Evolutionary conservation across 2,329 filamentous ascomycete species (phyloP), one percentile per base, ranked within the genome.

Genomic region (Pseudogymnoascus verrucosus): DNA sequence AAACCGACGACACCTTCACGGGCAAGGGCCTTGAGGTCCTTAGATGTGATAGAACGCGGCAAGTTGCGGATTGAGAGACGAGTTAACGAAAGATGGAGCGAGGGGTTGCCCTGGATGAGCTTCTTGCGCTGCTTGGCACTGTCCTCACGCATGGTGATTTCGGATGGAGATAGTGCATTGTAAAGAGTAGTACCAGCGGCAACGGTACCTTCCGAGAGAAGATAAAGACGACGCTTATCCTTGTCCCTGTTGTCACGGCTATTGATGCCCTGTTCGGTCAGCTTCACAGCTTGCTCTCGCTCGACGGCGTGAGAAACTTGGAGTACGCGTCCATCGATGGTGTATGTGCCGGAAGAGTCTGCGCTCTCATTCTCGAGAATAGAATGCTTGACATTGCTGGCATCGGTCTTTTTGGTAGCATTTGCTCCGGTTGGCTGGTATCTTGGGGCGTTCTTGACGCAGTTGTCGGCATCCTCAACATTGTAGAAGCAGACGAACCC

Each of bases 401-500:
- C 68, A 12, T 69, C 67, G 7, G 65, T 68, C 60, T 69, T 70
- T 61, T 70, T 72, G 7, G 66, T 71, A 7, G 73, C 70, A 61
- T 74, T 74, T 21, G 72, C 72, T 23, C 72, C 72, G 19, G 69
- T 74, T 19, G 80, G 76, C 65, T 80, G 77, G 31, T 79, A 75
- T 26, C 83, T 84, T 0, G 95, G 95, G 1, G 92, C 90, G 12
- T 80, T 82, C 67, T 86, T 88, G 66, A 97, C 79, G 73, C 95
- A 98, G 19, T 80, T 75, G 72, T 88, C 86, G 68, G 88, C 90
- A 72, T 96, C 91, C 19, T 89, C 84, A 39, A 81, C 78, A 60
- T 89, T 87, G 76, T 88, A 88, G 77, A 99, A 99, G 77, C 91
- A 96, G 31, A 98, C 93, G 71, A 99, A 99, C 3, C 89, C 95